A percentile compares a stretch with the other conserved stretches of the same genome.
phyloP scores from a whole-genome alignment of 139 green algal species.

The Trebouxia sp. region DNA sequence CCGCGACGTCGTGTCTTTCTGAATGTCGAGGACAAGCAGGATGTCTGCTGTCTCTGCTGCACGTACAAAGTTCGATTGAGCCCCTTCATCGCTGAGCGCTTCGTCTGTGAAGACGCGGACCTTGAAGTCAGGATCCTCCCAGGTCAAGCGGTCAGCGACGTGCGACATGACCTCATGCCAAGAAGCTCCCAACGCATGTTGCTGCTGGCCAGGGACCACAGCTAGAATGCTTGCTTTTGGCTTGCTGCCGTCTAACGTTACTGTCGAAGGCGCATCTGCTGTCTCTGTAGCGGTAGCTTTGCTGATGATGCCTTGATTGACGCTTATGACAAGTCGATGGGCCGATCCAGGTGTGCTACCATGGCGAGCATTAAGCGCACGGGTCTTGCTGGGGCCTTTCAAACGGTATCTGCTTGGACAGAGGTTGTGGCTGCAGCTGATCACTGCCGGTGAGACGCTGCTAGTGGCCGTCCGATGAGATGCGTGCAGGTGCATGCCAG shows the following conservation, averaged over 20 bases:
- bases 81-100: background rate
- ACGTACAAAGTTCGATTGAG: background rate
- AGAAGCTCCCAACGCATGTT: background rate
- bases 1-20: background rate
- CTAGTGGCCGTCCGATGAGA: no score
- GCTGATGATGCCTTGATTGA: background rate
- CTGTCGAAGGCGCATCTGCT: background rate
- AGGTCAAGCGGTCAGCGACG: slow-evolving; percentile 54
- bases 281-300: background rate
- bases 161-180: slow-evolving; percentile 63
- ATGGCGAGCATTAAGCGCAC: no score
- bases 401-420: no score
- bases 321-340: no score
- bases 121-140: slow-evolving; percentile 49
- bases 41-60: slow-evolving; percentile 1
- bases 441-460: no score
- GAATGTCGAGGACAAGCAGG: slow-evolving; percentile 9
- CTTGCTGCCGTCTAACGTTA: background rate
- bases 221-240: background rate
- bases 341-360: no score
- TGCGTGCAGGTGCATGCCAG: background rate
- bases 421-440: background rate
- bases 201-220: background rate
- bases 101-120: slow-evolving; percentile 41
- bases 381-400: no score